Percentiles rank a stretch among this genome's conserved stretches.
Conservation (phyloP, 345 rosid genomes). For the Populus euphratica region DNA sequence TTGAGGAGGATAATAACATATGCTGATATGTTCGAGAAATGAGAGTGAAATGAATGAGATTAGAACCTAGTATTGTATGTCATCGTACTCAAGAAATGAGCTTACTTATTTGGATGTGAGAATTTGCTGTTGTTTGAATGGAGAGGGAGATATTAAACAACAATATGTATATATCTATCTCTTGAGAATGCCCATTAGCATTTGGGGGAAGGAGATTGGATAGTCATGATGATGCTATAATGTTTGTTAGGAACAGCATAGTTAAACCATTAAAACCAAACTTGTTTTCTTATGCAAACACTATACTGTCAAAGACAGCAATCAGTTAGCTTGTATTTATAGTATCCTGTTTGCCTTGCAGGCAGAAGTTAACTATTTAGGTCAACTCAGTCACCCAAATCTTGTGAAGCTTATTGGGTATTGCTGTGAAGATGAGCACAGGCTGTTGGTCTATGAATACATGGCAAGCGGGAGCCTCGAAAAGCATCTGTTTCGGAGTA, state of each 20-base stretch:
- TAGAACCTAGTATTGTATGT: neutral
- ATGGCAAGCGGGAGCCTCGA: slow-evolving; percentile 93
- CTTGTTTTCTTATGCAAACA: neutral
- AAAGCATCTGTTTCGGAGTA: slow-evolving; percentile 94
- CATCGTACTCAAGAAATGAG: neutral
- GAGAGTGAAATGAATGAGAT: neutral
- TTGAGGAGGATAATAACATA: neutral
- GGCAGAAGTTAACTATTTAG: slow-evolving; percentile 96
- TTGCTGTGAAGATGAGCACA: slow-evolving; percentile 95
- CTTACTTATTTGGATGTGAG: neutral
- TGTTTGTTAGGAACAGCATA: neutral
- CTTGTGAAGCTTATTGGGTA: slow-evolving; percentile 97
- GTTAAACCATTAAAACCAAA: neutral
- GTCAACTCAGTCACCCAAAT: slow-evolving; percentile 84
- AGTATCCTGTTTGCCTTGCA: slow-evolving; percentile 32
- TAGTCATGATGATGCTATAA: neutral
- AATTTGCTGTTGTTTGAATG: neutral
- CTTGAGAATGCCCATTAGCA: neutral
- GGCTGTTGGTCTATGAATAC: slow-evolving; percentile 85
- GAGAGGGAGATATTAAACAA: neutral
- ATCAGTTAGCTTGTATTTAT: neutral
- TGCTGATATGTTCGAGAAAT: neutral
- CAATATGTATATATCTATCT: neutral
- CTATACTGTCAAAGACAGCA: neutral
- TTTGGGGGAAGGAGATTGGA: neutral